Evolutionary conservation across 2,329 filamentous ascomycete species (phyloP).

Genomic region (Trichoderma polysporum): DNA sequence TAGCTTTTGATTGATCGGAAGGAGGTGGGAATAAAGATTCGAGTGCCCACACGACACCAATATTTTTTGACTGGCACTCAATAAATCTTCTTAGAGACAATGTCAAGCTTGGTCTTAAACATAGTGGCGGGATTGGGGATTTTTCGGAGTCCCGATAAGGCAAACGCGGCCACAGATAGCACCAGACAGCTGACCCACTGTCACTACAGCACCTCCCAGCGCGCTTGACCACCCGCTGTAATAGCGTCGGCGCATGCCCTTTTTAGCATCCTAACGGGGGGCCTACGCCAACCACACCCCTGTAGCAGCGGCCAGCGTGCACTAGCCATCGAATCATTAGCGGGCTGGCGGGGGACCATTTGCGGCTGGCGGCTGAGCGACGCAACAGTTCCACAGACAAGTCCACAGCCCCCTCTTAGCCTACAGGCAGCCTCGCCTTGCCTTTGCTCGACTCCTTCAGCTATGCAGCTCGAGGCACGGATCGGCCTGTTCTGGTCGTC

Average conservation of each 20-base stretch:
- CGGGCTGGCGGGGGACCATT: slow-evolving; percentile 2
- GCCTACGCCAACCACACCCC: background rate
- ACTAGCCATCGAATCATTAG: slow-evolving; percentile 2
- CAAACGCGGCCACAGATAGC: background rate
- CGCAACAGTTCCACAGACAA: slow-evolving; percentile 3
- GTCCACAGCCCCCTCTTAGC: slow-evolving; percentile 3
- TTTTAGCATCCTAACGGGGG: background rate
- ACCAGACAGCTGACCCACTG: background rate
- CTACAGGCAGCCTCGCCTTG: background rate
- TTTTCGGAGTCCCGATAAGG: slow-evolving; percentile 10
- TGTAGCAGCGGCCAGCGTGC: background rate
- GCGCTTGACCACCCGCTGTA: slow-evolving; percentile 9
- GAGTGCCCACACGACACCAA: slow-evolving; percentile 14
- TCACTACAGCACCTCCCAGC: background rate
- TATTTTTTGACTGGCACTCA: too few species aligned
- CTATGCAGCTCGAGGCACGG: slow-evolving; percentile 35
- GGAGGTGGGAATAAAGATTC: slow-evolving; percentile 2
- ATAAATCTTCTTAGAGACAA: background rate
- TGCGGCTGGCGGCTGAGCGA: slow-evolving; percentile 6
- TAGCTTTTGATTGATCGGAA: slow-evolving; percentile 20
- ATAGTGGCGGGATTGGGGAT: background rate
- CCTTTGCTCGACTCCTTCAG: slow-evolving; percentile 1
- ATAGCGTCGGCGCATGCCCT: background rate
- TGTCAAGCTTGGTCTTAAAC: background rate
- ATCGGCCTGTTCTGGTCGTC: slow-evolving; percentile 38